Conservation (phyloP, 2,329 filamentous ascomycete species). For the Anthostomella pinea region DNA sequence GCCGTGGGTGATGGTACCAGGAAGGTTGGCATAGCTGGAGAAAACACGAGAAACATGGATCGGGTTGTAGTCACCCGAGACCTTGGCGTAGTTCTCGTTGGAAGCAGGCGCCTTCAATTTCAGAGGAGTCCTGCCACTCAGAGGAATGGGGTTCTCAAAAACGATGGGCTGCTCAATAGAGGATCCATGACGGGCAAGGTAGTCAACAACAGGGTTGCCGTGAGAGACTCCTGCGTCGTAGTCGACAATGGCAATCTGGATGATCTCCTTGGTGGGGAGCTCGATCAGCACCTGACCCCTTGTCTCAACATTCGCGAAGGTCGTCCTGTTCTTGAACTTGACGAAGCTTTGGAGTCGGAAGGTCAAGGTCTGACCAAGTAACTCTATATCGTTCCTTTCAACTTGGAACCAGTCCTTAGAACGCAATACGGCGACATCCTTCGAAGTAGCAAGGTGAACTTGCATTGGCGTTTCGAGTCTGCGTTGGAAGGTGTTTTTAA, state of each 20-base stretch:
- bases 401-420: conserved; percentile 98
- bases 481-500: conserved; percentile 97
- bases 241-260: conserved; percentile 95
- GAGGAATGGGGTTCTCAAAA: conserved; percentile 95
- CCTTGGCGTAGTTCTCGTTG: conserved; percentile 96
- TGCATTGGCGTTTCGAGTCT: conserved; percentile 96
- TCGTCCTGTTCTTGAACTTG: conserved; percentile 89
- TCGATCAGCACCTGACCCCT: conserved; percentile 90
- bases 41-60: conserved; percentile 98
- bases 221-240: conserved; percentile 90
- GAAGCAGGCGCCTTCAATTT: conserved; percentile 87
- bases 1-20: conserved; percentile 96
- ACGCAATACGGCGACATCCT: conserved; percentile 88
- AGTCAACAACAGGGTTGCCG: conserved; percentile 95
- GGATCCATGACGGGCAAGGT: conserved; percentile 85
- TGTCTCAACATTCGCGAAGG: conserved; percentile 90
- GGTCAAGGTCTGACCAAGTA: conserved; percentile 88
- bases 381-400: conserved; percentile 74
- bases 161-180: conserved; percentile 94
- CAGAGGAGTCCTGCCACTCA: conserved; percentile 87
- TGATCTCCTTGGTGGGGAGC: conserved; percentile 93
- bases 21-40: conserved; percentile 90
- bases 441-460: conserved; percentile 79
- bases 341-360: conserved; percentile 94
- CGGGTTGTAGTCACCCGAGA: conserved; percentile 97